phyloP scores from a whole-genome alignment of 1,284 basidiomycete species.

The Leccinum angustisporum region DNA sequence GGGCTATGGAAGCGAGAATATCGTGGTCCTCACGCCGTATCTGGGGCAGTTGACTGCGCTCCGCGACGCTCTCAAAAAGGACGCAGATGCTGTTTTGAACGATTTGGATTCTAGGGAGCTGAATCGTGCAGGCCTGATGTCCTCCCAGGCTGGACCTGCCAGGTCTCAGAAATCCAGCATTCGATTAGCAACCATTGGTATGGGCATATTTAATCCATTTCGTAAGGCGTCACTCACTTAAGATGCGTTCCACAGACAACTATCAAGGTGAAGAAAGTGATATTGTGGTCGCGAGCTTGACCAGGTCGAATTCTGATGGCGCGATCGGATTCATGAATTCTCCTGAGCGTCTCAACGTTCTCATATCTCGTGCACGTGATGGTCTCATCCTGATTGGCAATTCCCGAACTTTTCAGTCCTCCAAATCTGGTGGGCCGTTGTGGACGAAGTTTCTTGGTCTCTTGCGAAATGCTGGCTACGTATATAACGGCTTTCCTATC shows the following conservation, averaged over 20 bases:
- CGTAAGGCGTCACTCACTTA: background rate
- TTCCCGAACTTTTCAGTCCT: conserved; percentile 49
- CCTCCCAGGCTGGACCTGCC: conserved; percentile 34
- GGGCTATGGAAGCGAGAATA: conserved; percentile 56
- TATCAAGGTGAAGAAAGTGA: conserved; percentile 72
- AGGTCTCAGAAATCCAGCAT: conserved; percentile 40
- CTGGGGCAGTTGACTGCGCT: conserved; percentile 59
- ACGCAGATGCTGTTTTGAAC: conserved; percentile 57
- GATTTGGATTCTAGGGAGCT: conserved; percentile 51
- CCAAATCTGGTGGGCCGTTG: conserved; percentile 48
- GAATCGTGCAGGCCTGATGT: conserved; percentile 16
- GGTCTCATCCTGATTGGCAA: conserved; percentile 67
- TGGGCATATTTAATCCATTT: background rate
- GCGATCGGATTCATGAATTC: conserved; percentile 70
- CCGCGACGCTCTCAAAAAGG: conserved; percentile 42
- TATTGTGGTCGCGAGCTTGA: conserved; percentile 60
- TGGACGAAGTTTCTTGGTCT: conserved; percentile 51
- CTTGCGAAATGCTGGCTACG: conserved; percentile 40
- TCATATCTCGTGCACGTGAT: conserved; percentile 64
- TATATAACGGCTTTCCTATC: conserved; percentile 59
- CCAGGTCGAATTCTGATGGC: conserved; percentile 50
- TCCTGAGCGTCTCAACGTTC: conserved; percentile 63
- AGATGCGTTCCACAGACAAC: conserved; percentile 42
- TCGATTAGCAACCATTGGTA: conserved; percentile 61
- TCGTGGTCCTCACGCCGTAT: conserved; percentile 69